These are phyloP conservation scores for Globisporangium spinosum DNA, from an alignment of 352 stramenopile genomes.

Conservation along the genomic window DNA sequence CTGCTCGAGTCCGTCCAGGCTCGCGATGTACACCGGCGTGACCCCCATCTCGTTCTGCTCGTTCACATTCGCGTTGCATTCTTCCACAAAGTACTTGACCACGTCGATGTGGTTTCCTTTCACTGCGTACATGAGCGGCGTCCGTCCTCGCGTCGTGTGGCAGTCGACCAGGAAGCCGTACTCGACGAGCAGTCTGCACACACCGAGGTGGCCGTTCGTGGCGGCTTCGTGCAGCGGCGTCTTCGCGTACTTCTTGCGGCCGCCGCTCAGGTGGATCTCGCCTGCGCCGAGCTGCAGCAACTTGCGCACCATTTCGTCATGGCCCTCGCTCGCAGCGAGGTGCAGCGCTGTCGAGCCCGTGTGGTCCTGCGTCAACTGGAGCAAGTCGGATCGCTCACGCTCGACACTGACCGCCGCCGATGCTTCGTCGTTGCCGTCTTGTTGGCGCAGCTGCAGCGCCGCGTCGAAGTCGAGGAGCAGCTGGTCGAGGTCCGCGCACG, in stretches of 20 bases:
- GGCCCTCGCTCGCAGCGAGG: conserved; percentile 56
- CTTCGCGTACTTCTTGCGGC: conserved; percentile 58
- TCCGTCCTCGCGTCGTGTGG: conserved; percentile 72
- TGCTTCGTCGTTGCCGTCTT: neutral
- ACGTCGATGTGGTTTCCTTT: conserved; percentile 59
- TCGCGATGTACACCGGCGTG: conserved; percentile 66
- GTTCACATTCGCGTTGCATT: conserved; percentile 53
- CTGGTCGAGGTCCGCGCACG: conserved; percentile 27
- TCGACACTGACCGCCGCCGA: neutral
- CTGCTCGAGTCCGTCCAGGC: conserved; percentile 43
- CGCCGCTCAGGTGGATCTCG: conserved; percentile 56
- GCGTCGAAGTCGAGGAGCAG: conserved; percentile 25
- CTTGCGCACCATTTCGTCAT: conserved; percentile 37
- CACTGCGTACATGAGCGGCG: conserved; percentile 73
- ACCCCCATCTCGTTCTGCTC: conserved; percentile 81
- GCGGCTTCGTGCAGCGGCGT: conserved; percentile 75
- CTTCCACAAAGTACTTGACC: conserved; percentile 35
- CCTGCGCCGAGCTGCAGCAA: conserved; percentile 48
- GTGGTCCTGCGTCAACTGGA: conserved; percentile 69
- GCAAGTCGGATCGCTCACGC: conserved; percentile 30
- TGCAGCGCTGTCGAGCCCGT: conserved; percentile 62
- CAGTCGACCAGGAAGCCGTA: conserved; percentile 67
- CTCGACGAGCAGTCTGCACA: conserved; percentile 47
- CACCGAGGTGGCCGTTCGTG: conserved; percentile 52
- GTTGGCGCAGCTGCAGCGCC: conserved; percentile 3